Evolutionary conservation across 1,139 yeast species (phyloP).

Genomic region (Blastobotrys arbuscula): DNA sequence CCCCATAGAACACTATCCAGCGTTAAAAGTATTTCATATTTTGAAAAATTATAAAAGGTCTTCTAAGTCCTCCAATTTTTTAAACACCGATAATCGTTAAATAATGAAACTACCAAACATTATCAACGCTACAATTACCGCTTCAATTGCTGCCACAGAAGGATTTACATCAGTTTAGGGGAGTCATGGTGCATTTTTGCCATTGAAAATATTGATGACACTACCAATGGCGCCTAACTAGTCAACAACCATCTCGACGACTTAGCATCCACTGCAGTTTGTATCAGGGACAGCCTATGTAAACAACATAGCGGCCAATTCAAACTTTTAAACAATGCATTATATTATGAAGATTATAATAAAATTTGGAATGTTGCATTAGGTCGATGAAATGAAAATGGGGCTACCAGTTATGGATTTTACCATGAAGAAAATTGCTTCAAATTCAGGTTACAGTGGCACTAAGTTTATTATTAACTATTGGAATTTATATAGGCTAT

Average conservation of each 20-base stretch:
- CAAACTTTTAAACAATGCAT: not conserved
- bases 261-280: not conserved
- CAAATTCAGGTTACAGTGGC: not conserved
- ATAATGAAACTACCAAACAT: not conserved
- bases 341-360: not conserved
- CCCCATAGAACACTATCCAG: too few species aligned
- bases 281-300: not conserved
- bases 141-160: not conserved
- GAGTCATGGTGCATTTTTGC: not conserved
- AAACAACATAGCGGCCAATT: not conserved
- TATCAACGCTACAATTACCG: too few species aligned
- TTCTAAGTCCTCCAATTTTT: too few species aligned
- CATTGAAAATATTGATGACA: not conserved
- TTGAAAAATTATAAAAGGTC: too few species aligned
- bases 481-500: too few species aligned
- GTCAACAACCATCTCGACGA: not conserved
- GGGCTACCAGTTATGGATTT: not conserved
- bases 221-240: not conserved
- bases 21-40: too few species aligned
- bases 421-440: not conserved
- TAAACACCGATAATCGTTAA: not conserved
- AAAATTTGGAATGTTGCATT: constrained; percentile 1
- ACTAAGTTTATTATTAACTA: too few species aligned
- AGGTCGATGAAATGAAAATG: not conserved
- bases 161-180: not conserved